Base-by-base conservation (phyloP, 306 rosid species). In the Cicer chorassanicum region DNA sequence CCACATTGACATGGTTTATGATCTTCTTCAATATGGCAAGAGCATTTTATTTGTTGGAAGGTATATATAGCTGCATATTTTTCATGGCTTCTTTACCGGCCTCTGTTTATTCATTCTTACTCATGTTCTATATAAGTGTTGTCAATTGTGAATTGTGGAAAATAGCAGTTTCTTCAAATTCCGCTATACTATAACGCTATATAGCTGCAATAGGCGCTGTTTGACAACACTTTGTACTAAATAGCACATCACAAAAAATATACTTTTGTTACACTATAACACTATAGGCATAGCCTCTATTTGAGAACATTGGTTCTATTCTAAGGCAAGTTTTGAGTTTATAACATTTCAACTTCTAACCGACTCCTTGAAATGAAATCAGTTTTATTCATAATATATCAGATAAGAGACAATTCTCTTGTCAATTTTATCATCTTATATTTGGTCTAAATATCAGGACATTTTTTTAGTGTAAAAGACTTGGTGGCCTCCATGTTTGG, bases 41-140 rank as follows among this genome's bases (percentile, higher is more conserved):
- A 87, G 89, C 84, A 85, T 89, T 82, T 85, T 89, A 65, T 87
- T 89, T 78, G 85, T 89, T 59, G 90, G 94, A 85, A 87, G 84
- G 94, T 89, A 83, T 42, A 36, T 24, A 2, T 29, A 24, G 38
- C 46, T 34, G n/a, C 46, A 18, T 11, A 18, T n/a, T 16, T 49
- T 73, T 40, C 49, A 61, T 45, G 9, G 13, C 5, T 51, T 73
- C 9, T 19, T 60, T 57, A 29, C 2, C 4, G 24, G 8, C 9
- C 42, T 69, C n/a, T 60, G 57, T 10, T 36, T 14, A 11, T 68
- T 46, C 48, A 61, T 72, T 61, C 65, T 45, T 50, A 2, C 9
- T 24, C 21, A 16, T 51, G 8, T 51, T 14, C 24, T 14, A 51
- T 14, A 0, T 29, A 29, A 29, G 34, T 29, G 3, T 29, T 29